Evolutionary conservation across 371 early-diverging fungal species (phyloP), one percentile per base, ranked within the genome.

Genomic region (Batkoa obscura): DNA sequence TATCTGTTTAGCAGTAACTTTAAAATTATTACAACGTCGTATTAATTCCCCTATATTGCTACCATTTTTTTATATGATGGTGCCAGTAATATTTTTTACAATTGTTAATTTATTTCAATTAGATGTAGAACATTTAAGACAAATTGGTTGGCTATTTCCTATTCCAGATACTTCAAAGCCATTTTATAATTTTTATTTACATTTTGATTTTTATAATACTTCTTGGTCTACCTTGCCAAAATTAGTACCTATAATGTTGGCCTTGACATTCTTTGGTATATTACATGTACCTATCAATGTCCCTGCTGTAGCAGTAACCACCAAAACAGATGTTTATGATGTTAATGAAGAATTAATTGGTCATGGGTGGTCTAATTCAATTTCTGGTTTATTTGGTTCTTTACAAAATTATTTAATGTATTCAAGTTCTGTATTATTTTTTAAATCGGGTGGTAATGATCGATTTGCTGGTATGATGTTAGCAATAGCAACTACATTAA

Each of bases 271-370:
- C 63, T 95, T 95, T 66, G 90, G 90, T 71, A 80, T 94, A 33
- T 72, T 95, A 30, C 94, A 94, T 64, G 96, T 95, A 0, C 94
- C 96, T 6, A 85, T 84, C 60, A 87, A 85, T 56, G 88, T 91
- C 0, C 94, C 93, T 10, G 92, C 93, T 2, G 70, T 91, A 49
- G 89, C 89, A 0, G 90, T 92, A 1, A 88, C 90, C 0, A 90
- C 92, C 2, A 77, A 82, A 32, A 76, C 75, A 38, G 88, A 90
- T 64, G 72, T 77, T 58, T 78, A 93, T n/a, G 84, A 93, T 68
- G 80, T 84, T 33, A 88, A 93, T 67, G 67, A 83, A 17, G 96
- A 95, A 68, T 72, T 94, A 13, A 72, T 89, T 2, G 90, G 88
- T 2, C 96, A 95, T 55, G 94, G 96, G 17, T 63, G 89, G 37